phyloP scores from a whole-genome alignment of 23 red algal genomes.

The Chondrus crispus region DNA sequence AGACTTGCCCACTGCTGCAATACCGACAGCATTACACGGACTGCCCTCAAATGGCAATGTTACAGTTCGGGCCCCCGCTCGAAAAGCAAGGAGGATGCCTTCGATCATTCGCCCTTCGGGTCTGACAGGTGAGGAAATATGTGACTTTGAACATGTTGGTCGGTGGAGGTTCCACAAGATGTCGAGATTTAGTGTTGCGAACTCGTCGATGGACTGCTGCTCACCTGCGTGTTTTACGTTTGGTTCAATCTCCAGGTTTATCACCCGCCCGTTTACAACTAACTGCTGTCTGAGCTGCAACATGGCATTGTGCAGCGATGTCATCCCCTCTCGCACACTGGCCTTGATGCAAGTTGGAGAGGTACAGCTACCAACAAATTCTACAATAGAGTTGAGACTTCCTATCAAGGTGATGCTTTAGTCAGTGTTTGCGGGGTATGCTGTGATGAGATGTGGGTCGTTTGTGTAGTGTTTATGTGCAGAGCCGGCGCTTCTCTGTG shows the following conservation, averaged over 20 bases:
- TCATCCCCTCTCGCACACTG: not conserved
- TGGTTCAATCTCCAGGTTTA: not conserved
- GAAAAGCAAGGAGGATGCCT: not conserved
- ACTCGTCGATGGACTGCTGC: not conserved
- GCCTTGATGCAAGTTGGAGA: not conserved
- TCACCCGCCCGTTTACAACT: not conserved
- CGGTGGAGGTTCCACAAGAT: not conserved
- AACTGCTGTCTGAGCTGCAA: not conserved
- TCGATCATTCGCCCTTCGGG: not conserved
- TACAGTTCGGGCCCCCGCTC: not conserved
- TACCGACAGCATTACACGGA: not conserved
- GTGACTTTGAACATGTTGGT: not conserved
- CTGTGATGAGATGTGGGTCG: too few species aligned
- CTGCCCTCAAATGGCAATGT: not conserved
- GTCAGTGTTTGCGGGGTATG: too few species aligned
- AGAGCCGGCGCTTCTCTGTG: too few species aligned
- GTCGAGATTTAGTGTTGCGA: not conserved
- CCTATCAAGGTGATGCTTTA: too few species aligned
- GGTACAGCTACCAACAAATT: not conserved
- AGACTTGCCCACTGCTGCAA: not conserved
- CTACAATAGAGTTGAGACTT: too few species aligned
- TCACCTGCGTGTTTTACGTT: not conserved
- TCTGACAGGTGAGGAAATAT: not conserved
- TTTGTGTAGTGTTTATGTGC: too few species aligned
- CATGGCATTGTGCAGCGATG: not conserved